Conservation (phyloP, 495 filamentous ascomycete genomes). For the Lichina pygmaea region DNA sequence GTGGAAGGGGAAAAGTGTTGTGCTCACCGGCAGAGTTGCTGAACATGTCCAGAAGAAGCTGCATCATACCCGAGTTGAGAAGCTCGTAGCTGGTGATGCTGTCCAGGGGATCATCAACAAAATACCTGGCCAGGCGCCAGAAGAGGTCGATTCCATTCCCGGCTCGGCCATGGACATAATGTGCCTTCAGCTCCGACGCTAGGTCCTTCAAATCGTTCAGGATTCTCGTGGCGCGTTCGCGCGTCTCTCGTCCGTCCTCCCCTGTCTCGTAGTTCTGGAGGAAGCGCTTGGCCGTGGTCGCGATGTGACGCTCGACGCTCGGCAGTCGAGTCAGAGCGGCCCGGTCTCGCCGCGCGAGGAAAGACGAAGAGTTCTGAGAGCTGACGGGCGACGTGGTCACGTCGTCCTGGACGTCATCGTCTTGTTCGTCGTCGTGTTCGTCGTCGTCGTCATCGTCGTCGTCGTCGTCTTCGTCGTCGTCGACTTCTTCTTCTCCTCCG, state of each 20-base stretch:
- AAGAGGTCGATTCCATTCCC: constrained; percentile 39
- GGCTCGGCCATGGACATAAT: constrained; percentile 30
- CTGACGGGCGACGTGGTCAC: constrained; percentile 43
- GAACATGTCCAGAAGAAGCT: constrained; percentile 59
- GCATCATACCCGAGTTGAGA: constrained; percentile 67
- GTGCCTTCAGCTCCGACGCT: constrained; percentile 38
- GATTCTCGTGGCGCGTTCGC: constrained; percentile 49
- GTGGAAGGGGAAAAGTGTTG: neutral
- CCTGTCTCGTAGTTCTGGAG: constrained; percentile 58
- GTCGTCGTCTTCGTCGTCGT: constrained; percentile 26
- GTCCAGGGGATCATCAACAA: constrained; percentile 63
- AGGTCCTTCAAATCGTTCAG: constrained; percentile 43
- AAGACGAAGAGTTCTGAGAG: constrained; percentile 25
- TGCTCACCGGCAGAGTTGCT: constrained; percentile 25
- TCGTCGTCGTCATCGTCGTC: constrained; percentile 17
- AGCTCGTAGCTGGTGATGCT: constrained; percentile 95
- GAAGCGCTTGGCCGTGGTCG: constrained; percentile 50
- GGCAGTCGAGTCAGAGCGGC: constrained; percentile 21
- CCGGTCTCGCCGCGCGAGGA: neutral
- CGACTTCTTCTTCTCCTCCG: constrained; percentile 21
- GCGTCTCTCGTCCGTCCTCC: constrained; percentile 37
- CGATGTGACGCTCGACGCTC: constrained; percentile 45
- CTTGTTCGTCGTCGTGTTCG: constrained; percentile 18
- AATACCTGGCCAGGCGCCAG: constrained; percentile 53
- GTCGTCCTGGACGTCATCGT: constrained; percentile 31